Percentiles rank a stretch among this genome's conserved stretches.
phyloP scores from a whole-genome alignment of 139 green algal genomes.

The Chlorella sorokiniana region DNA sequence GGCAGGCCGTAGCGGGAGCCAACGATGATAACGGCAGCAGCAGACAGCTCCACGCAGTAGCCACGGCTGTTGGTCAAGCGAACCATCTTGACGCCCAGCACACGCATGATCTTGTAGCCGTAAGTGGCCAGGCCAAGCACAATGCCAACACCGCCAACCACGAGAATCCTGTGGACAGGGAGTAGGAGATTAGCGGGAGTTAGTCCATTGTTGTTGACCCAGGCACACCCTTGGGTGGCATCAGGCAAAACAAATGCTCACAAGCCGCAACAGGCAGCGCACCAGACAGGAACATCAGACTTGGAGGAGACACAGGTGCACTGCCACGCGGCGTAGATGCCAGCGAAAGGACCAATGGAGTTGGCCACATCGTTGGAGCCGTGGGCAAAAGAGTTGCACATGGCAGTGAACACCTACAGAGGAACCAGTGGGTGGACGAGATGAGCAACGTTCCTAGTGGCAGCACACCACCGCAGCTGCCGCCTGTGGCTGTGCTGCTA shows the following conservation, averaged over 20 bases:
- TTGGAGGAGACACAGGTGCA: slow-evolving; percentile 27
- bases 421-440: too few species aligned
- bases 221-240: too few species aligned
- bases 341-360: slow-evolving; percentile 73
- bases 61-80: slow-evolving; percentile 64
- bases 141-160: slow-evolving; percentile 72
- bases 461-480: too few species aligned
- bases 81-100: slow-evolving; percentile 60
- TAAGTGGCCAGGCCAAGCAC: slow-evolving; percentile 57
- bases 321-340: slow-evolving; percentile 59
- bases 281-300: slow-evolving; percentile 62
- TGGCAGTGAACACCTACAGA: slow-evolving; percentile 77
- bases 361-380: slow-evolving; percentile 90
- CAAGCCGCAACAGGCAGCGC: background rate
- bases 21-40: slow-evolving; percentile 63
- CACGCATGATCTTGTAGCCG: slow-evolving; percentile 70
- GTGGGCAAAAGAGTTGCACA: slow-evolving; percentile 84
- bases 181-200: background rate
- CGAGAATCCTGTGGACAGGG: slow-evolving; percentile 62
- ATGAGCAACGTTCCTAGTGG: too few species aligned
- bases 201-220: too few species aligned
- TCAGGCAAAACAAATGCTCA: background rate
- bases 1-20: slow-evolving; percentile 69
- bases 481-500: background rate
- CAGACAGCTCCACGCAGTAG: background rate